Base-by-base conservation (phyloP, 2,329 filamentous ascomycete genomes). In the Colletotrichum echinochloae region DNA sequence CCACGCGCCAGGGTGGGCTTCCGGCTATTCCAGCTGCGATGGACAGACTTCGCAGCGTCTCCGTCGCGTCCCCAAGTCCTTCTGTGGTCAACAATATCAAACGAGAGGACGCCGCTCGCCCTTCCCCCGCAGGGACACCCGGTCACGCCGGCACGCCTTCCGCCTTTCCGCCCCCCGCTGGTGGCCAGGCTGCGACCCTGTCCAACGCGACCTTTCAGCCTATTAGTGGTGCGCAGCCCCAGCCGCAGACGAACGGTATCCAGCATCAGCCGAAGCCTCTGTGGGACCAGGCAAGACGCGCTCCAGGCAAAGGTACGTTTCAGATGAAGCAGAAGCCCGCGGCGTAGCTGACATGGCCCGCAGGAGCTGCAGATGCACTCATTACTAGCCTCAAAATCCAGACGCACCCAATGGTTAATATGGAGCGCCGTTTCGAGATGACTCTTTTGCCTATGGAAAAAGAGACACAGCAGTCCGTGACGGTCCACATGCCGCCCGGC, bases 401-500 rank as follows among this genome's bases (percentile, higher is more conserved):
- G 66, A 91, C 91, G 9, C 92, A 95, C 76, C 90, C 92, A 1
- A 86, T 86, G 14, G 83, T 94, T 51, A 88, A 88, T 60, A 79
- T 90, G 2, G 83, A 89, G 11, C 87, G 87, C 33, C 89, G 88
- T 33, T 90, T 91, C 77, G 83, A 87, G 41, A 83, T 93, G 65
- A 86, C 88, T 44, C 82, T 97, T 39, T 85, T 87, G 2, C 90
- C 94, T 4, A 90, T 91, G 61, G 82, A 88, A 8, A 88, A 86
- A 23, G 86, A 91, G 75, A 87, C 89, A 35, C 89, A 93, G 68
- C 92, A 95, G 75, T 93, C 90, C 5, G 84, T 92, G 51, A 92
- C 93, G 7, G 83, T 96, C 65, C 91, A 90, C 68, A 83, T 96
- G 12, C 90, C 92, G 1, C 80, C 87, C 1, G 87, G 86, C 56